These are phyloP conservation scores for Astraeus odoratus DNA, from an alignment of 768 basidiomycete genomes.

Conservation along the genomic window DNA sequence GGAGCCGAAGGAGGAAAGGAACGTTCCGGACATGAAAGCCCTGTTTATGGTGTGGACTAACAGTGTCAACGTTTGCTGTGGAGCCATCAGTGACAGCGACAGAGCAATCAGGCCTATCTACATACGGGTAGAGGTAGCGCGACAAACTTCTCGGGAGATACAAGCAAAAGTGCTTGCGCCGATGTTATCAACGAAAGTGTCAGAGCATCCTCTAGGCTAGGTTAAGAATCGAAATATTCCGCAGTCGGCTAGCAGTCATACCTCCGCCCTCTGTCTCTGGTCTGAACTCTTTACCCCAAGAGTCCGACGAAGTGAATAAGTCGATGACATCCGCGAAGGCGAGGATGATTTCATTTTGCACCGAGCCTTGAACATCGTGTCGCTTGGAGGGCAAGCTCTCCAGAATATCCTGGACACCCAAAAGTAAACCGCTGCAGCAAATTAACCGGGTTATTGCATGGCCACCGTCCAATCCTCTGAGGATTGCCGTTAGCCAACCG, in stretches of 20 bases:
- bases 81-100: neutral
- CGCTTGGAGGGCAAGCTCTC: slow-evolving; percentile 24
- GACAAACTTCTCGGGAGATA: slow-evolving; percentile 47
- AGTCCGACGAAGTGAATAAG: slow-evolving; percentile 35
- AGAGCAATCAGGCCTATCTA: slow-evolving; percentile 20
- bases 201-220: slow-evolving; percentile 35
- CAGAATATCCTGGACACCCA: slow-evolving; percentile 53
- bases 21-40: slow-evolving; percentile 52
- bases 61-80: slow-evolving; percentile 24
- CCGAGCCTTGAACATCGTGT: slow-evolving; percentile 30
- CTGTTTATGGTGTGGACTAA: slow-evolving; percentile 42
- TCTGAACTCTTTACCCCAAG: slow-evolving; percentile 67
- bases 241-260: slow-evolving; percentile 12
- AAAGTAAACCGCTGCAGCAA: slow-evolving; percentile 55
- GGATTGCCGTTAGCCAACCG: slow-evolving; percentile 45
- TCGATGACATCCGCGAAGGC: slow-evolving; percentile 73
- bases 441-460: slow-evolving; percentile 55
- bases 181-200: slow-evolving; percentile 43
- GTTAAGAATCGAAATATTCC: slow-evolving; percentile 3
- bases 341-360: slow-evolving; percentile 63
- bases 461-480: slow-evolving; percentile 61
- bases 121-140: slow-evolving; percentile 51
- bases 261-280: slow-evolving; percentile 40
- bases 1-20: slow-evolving; percentile 40
- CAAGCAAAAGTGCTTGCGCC: slow-evolving; percentile 52